A percentile compares a stretch with the other conserved stretches of the same genome.
Conservation (phyloP, 2,329 filamentous ascomycete species). For the Hypoxylon sp. region DNA sequence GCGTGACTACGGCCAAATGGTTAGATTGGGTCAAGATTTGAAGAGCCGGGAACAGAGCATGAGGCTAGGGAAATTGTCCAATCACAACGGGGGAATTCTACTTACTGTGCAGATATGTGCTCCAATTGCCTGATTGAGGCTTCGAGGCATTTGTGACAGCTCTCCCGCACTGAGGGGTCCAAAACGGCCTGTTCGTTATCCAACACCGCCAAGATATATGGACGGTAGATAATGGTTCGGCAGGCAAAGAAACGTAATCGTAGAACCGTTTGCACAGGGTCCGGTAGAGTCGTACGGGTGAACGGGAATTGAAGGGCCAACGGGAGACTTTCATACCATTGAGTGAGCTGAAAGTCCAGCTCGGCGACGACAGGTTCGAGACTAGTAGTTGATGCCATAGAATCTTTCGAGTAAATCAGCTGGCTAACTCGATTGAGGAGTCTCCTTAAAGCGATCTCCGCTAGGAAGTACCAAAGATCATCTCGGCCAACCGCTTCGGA, state of each 20-base stretch:
- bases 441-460: constrained; percentile 83
- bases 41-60: constrained; percentile 48
- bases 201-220: constrained; percentile 84
- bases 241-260: constrained; percentile 87
- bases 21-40: constrained; percentile 55
- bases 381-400: constrained; percentile 78
- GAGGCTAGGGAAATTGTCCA: constrained; percentile 36
- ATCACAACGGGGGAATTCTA: constrained; percentile 45
- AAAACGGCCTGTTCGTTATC: constrained; percentile 81
- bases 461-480: constrained; percentile 88
- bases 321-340: constrained; percentile 87
- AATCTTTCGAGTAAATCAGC: constrained; percentile 82
- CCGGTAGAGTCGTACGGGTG: constrained; percentile 74
- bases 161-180: constrained; percentile 80
- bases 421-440: constrained; percentile 85
- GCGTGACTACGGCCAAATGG: constrained; percentile 72
- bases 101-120: constrained; percentile 82
- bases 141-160: constrained; percentile 85
- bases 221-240: constrained; percentile 87
- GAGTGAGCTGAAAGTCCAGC: constrained; percentile 84
- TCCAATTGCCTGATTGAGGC: constrained; percentile 85
- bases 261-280: constrained; percentile 84
- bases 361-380: constrained; percentile 84
- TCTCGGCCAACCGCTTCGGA: constrained; percentile 76
- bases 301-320: constrained; percentile 83